A percentile compares a stretch with the other conserved stretches of the same genome.
phyloP scores from a whole-genome alignment of 169 alveolate species.

The Cyclospora cayetanensis region DNA sequence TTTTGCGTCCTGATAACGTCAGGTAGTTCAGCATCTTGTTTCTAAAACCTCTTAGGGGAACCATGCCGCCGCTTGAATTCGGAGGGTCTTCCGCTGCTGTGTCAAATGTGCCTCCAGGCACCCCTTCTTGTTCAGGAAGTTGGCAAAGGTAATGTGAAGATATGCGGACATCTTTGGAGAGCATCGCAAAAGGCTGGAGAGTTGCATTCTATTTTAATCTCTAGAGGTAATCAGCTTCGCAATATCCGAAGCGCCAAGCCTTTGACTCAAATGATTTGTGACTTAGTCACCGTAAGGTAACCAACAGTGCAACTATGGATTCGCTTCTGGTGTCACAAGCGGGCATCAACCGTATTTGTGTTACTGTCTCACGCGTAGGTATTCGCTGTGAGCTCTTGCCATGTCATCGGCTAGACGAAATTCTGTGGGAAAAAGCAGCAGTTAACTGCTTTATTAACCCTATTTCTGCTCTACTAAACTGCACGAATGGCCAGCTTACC shows the following conservation, averaged over 20 bases:
- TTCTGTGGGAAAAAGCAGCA: conserved; percentile 70
- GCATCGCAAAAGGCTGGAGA: conserved; percentile 54
- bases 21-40: not conserved
- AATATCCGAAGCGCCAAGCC: not conserved
- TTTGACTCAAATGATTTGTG: not conserved
- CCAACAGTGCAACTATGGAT: too few relatives aligned
- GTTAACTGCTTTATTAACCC: conserved; percentile 68
- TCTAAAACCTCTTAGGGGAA: not conserved
- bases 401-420: conserved; percentile 24
- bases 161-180: conserved; percentile 44
- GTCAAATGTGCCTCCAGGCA: conserved; percentile 1
- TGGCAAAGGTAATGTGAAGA: conserved; percentile 61
- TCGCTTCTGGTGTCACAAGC: too few relatives aligned
- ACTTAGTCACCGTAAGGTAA: too few relatives aligned
- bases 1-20: too few relatives aligned
- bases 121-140: conserved; percentile 24
- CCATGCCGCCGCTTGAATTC: not conserved
- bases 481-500: conserved; percentile 64
- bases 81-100: too few relatives aligned
- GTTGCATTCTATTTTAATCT: not conserved
- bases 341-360: too few relatives aligned
- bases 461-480: conserved; percentile 63
- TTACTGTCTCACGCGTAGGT: not conserved
- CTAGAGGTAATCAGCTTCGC: conserved; percentile 29
- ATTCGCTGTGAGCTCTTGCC: conserved; percentile 51